A percentile compares a stretch with the other conserved stretches of the same genome.
Conservation (phyloP, 495 filamentous ascomycete genomes). For the Patellaria atrata region DNA sequence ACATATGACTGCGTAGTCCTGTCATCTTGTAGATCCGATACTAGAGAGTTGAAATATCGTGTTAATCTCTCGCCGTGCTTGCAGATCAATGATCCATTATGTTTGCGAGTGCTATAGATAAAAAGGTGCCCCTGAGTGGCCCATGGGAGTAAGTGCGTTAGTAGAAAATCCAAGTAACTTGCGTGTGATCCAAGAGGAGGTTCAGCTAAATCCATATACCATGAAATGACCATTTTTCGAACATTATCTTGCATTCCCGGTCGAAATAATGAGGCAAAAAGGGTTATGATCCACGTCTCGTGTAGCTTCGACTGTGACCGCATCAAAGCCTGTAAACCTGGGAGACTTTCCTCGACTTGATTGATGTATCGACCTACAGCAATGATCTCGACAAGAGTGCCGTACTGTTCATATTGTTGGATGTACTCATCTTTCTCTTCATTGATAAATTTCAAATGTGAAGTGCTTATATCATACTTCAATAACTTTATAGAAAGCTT, state of each 20-base stretch:
- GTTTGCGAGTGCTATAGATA: slow-evolving; percentile 19
- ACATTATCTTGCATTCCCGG: slow-evolving; percentile 24
- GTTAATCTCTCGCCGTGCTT: slow-evolving; percentile 21
- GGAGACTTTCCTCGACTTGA: slow-evolving; percentile 26
- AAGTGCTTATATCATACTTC: slow-evolving; percentile 8
- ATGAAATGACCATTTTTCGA: slow-evolving; percentile 25
- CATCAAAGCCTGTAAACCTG: slow-evolving; percentile 21
- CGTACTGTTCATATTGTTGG: slow-evolving; percentile 23
- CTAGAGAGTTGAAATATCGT: slow-evolving; percentile 12
- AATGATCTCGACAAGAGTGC: slow-evolving; percentile 27
- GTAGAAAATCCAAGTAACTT: slow-evolving; percentile 15
- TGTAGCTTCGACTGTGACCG: slow-evolving; percentile 11
- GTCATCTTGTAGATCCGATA: slow-evolving; percentile 1
- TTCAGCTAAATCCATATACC: slow-evolving; percentile 19
- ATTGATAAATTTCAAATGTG: slow-evolving; percentile 15
- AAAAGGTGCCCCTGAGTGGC: slow-evolving; percentile 27
- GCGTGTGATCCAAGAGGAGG: slow-evolving; percentile 3
- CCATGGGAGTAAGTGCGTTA: slow-evolving; percentile 24
- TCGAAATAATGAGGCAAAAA: slow-evolving; percentile 21
- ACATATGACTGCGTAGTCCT: neutral
- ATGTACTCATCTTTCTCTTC: slow-evolving; percentile 3
- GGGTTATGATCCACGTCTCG: slow-evolving; percentile 8
- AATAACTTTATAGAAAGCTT: slow-evolving; percentile 23
- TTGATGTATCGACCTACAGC: slow-evolving; percentile 29
- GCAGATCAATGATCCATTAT: slow-evolving; percentile 10